phyloP scores from a whole-genome alignment of 1,139 yeast species.

The Hyphopichia buzzinii region DNA sequence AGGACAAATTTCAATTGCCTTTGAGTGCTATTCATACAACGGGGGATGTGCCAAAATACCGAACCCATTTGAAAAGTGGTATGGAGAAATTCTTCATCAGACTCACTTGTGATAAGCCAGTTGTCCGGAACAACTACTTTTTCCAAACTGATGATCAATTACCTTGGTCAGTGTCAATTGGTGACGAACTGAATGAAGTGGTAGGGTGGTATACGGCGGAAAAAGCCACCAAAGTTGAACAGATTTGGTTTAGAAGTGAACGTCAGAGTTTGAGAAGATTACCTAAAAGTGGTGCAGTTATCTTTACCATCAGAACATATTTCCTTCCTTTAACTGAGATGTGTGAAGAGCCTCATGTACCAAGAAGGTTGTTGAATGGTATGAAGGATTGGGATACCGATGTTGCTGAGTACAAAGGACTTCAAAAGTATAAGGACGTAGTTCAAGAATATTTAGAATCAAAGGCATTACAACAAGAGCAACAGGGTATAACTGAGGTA shows the following conservation, averaged over 20 bases:
- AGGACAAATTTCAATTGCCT: conserved; percentile 55
- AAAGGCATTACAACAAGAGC: conserved; percentile 51
- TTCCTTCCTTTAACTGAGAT: conserved; percentile 54
- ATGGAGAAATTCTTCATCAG: conserved; percentile 65
- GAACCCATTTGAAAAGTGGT: conserved; percentile 54
- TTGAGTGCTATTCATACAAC: conserved; percentile 56
- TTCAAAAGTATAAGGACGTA: conserved; percentile 49
- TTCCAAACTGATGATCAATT: conserved; percentile 61
- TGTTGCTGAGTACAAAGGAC: conserved; percentile 61
- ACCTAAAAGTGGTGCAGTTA: conserved; percentile 58
- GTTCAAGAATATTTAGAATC: conserved; percentile 54
- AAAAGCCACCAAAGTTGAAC: conserved; percentile 42
- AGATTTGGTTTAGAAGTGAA: conserved; percentile 60
- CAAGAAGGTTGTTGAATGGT: conserved; percentile 57
- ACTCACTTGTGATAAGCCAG: conserved; percentile 53
- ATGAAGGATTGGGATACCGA: conserved; percentile 58
- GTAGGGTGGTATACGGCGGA: conserved; percentile 62
- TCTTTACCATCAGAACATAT: conserved; percentile 64
- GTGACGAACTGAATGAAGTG: conserved; percentile 48
- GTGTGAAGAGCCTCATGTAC: conserved; percentile 58
- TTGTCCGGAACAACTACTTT: conserved; percentile 64
- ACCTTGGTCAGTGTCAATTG: conserved; percentile 66
- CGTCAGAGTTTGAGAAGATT: conserved; percentile 67
- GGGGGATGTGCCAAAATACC: conserved; percentile 66
- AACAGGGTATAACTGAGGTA: conserved; percentile 37